Evolutionary conservation across 176 grass and related monocot species (phyloP).

Genomic region (Chrysopogon serrulatus): DNA sequence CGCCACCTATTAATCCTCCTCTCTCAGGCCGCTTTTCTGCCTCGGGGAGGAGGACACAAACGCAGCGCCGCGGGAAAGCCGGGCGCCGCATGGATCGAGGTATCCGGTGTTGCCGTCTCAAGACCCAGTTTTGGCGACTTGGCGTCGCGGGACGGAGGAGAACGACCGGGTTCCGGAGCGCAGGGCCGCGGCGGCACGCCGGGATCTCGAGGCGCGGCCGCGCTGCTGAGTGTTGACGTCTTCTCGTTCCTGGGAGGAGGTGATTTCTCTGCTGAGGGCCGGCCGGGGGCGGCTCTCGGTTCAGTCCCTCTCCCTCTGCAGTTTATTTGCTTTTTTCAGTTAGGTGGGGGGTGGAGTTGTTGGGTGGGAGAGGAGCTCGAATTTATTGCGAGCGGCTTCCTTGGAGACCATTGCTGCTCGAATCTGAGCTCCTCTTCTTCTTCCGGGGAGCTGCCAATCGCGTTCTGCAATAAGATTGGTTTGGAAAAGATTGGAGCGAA

Average conservation of each 20-base stretch:
- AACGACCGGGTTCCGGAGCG: not conserved
- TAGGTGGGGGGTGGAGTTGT: conserved; percentile 26
- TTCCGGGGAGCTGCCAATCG: not conserved
- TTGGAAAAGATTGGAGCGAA: not conserved
- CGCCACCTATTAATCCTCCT: not conserved
- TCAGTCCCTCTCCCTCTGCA: conserved; percentile 16
- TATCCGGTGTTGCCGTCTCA: not conserved
- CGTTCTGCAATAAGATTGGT: not conserved
- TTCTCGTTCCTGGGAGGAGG: not conserved
- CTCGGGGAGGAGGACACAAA: not conserved
- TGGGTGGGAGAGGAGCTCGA: conserved; percentile 23
- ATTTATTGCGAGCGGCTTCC: conserved; percentile 28
- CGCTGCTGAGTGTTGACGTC: conserved; percentile 37
- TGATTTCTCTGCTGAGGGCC: not conserved
- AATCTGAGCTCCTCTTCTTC: conserved; percentile 21
- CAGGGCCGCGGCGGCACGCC: not conserved
- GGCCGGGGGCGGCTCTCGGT: not conserved
- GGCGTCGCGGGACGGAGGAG: not conserved
- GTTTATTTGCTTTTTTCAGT: conserved; percentile 20
- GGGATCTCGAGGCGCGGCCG: conserved; percentile 34
- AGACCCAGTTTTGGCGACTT: conserved; percentile 24
- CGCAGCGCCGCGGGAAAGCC: not conserved
- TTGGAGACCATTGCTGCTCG: not conserved
- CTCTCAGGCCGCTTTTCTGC: not conserved
- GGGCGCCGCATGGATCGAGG: conserved; percentile 36